Evolutionary conservation across 2,329 filamentous ascomycete species (phyloP).

Genomic region (Madurella mycetomatis): DNA sequence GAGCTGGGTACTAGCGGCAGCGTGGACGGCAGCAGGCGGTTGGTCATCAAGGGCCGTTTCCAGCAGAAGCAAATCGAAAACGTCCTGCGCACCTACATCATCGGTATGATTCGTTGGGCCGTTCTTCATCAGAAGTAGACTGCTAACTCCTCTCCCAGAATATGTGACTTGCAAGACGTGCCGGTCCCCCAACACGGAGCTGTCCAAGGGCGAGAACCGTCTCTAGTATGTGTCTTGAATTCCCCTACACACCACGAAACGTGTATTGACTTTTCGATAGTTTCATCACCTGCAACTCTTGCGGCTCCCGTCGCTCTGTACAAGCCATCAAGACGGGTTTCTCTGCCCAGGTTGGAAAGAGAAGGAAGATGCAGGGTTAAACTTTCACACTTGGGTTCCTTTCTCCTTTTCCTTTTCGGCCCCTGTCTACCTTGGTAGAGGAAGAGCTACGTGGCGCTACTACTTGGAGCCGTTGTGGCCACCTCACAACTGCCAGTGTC

Average conservation of each 20-base stretch:
- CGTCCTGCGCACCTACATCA: constrained; percentile 90
- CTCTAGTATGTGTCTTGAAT: constrained; percentile 53
- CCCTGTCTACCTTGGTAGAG: constrained; percentile 10
- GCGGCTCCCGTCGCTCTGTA: constrained; percentile 78
- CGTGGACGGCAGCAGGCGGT: constrained; percentile 83
- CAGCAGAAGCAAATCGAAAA: constrained; percentile 99
- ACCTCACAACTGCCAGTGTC: not conserved
- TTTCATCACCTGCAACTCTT: constrained; percentile 96
- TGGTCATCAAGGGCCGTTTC: constrained; percentile 99
- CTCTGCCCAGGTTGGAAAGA: constrained; percentile 98
- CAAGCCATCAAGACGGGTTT: constrained; percentile 99
- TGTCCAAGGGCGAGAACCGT: constrained; percentile 98
- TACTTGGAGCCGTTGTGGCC: constrained; percentile 2
- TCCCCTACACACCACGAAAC: no score
- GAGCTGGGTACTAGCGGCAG: constrained; percentile 97
- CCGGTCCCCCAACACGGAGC: constrained; percentile 86
- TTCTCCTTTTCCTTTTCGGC: constrained; percentile 14
- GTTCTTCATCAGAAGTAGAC: not conserved
- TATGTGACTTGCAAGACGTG: constrained; percentile 99
- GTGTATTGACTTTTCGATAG: constrained; percentile 9
- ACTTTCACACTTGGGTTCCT: constrained; percentile 9
- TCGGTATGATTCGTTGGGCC: constrained; percentile 45
- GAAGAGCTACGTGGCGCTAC: constrained; percentile 16
- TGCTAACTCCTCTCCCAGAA: constrained; percentile 54
- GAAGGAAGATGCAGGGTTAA: constrained; percentile 89